These are phyloP conservation scores for Ceratobasidium sp. DNA, from an alignment of 1,284 basidiomycete genomes.

Conservation along the genomic window DNA sequence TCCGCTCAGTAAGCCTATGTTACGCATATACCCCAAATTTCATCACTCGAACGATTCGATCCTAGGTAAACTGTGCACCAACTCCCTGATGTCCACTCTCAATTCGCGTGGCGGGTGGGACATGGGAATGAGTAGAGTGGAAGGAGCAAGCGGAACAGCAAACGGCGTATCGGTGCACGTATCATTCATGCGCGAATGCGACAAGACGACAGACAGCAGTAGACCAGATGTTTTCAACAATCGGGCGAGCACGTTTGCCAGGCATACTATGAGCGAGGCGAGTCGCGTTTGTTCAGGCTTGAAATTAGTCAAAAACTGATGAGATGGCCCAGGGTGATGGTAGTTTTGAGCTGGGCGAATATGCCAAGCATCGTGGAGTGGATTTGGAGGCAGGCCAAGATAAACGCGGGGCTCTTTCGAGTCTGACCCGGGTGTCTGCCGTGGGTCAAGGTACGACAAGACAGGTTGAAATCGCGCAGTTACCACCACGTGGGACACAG, in stretches of 20 bases:
- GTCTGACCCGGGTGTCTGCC: background rate
- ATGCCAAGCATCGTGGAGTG: background rate
- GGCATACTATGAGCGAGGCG: background rate
- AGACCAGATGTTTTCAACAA: background rate
- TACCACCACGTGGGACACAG: background rate
- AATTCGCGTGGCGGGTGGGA: constrained; percentile 27
- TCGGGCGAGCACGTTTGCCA: background rate
- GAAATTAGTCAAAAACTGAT: too few relatives aligned
- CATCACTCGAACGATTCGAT: background rate
- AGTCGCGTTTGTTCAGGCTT: background rate
- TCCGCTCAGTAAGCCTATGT: constrained; percentile 16
- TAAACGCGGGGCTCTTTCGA: background rate
- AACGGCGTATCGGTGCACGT: background rate
- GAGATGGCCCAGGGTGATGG: background rate
- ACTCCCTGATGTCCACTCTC: constrained; percentile 36
- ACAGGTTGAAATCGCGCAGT: too few relatives aligned
- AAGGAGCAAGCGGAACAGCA: background rate
- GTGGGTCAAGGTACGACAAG: background rate
- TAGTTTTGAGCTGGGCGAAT: constrained; percentile 24
- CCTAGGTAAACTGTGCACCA: constrained; percentile 29
- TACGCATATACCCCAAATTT: background rate
- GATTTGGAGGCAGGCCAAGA: background rate
- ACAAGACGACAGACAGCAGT: background rate
- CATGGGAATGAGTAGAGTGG: background rate
- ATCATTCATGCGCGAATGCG: background rate